These are phyloP conservation scores for Marasmius fiardii DNA, from an alignment of 1,284 basidiomycete species.

Conservation along the genomic window DNA sequence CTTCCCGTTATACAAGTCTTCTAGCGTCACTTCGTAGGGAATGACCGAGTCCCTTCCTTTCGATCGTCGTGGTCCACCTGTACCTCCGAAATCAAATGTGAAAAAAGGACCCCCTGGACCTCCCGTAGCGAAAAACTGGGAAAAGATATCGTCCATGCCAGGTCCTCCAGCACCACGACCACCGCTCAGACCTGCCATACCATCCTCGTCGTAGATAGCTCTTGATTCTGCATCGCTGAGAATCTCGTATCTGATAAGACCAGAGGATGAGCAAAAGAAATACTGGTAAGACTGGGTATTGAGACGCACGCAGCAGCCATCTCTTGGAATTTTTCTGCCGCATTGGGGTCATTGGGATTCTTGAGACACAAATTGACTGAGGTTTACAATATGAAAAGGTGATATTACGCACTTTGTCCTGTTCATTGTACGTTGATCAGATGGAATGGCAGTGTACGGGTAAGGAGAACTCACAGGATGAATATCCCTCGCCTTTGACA, in stretches of 20 bases:
- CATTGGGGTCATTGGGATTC: slow-evolving; percentile 79
- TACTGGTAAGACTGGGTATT: slow-evolving; percentile 4
- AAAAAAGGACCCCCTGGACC: slow-evolving; percentile 43
- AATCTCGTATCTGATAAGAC: slow-evolving; percentile 71
- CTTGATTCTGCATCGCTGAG: slow-evolving; percentile 77
- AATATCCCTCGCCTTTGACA: slow-evolving; percentile 80
- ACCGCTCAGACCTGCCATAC: slow-evolving; percentile 65
- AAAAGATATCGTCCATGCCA: slow-evolving; percentile 72
- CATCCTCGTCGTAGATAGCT: slow-evolving; percentile 79
- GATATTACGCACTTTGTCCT: slow-evolving; percentile 61
- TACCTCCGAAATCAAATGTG: slow-evolving; percentile 55
- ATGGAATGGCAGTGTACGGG: slow-evolving; percentile 4
- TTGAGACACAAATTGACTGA: slow-evolving; percentile 31
- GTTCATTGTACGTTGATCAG: slow-evolving; percentile 6
- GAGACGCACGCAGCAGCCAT: slow-evolving; percentile 79
- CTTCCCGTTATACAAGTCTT: slow-evolving; percentile 93
- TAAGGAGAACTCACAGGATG: slow-evolving; percentile 71
- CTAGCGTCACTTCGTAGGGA: slow-evolving; percentile 83
- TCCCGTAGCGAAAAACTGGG: slow-evolving; percentile 66
- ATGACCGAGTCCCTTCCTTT: slow-evolving; percentile 76
- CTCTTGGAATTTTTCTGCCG: slow-evolving; percentile 82
- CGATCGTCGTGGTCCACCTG: slow-evolving; percentile 34
- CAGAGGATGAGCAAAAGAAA: slow-evolving; percentile 9
- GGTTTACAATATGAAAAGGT: slow-evolving; percentile 2
- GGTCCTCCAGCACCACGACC: slow-evolving; percentile 37